A percentile compares a stretch with the other conserved stretches of the same genome.
Conservation (phyloP, 2,329 filamentous ascomycete genomes). For the Diplodia intermedia region DNA sequence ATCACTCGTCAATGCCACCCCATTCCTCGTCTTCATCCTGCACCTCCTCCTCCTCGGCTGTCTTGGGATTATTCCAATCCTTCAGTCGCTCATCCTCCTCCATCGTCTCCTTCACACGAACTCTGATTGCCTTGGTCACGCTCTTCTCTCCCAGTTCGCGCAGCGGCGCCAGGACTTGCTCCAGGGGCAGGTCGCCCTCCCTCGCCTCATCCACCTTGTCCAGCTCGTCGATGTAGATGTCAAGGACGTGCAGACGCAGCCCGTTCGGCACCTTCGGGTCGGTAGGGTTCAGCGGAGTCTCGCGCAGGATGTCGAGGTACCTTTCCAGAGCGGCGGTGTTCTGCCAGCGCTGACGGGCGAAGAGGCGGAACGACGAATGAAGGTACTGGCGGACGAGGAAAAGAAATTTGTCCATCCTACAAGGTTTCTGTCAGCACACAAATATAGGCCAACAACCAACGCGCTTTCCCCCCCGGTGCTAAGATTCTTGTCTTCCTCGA, state of each 20-base stretch:
- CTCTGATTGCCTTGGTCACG: constrained; percentile 74
- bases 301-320: constrained; percentile 57
- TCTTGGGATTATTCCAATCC: constrained; percentile 57
- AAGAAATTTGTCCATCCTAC: constrained; percentile 88
- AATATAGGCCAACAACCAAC: neutral
- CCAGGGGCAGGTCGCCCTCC: constrained; percentile 51
- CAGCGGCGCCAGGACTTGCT: constrained; percentile 62
- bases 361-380: constrained; percentile 67
- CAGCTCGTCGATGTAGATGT: constrained; percentile 91
- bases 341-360: constrained; percentile 52
- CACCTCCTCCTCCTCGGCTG: constrained; percentile 50
- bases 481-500: neutral
- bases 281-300: constrained; percentile 54
- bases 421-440: neutral
- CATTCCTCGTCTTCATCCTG: constrained; percentile 64
- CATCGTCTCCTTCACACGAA: constrained; percentile 72
- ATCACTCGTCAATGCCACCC: constrained; percentile 72
- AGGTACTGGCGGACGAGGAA: constrained; percentile 81
- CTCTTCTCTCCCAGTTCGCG: constrained; percentile 63
- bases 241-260: constrained; percentile 82
- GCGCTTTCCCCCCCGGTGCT: neutral
- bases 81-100: constrained; percentile 73
- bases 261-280: constrained; percentile 76
- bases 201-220: constrained; percentile 68
- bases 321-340: constrained; percentile 48